phyloP scores from a whole-genome alignment of 768 basidiomycete species.

The Phylloporus rhodoxanthus region DNA sequence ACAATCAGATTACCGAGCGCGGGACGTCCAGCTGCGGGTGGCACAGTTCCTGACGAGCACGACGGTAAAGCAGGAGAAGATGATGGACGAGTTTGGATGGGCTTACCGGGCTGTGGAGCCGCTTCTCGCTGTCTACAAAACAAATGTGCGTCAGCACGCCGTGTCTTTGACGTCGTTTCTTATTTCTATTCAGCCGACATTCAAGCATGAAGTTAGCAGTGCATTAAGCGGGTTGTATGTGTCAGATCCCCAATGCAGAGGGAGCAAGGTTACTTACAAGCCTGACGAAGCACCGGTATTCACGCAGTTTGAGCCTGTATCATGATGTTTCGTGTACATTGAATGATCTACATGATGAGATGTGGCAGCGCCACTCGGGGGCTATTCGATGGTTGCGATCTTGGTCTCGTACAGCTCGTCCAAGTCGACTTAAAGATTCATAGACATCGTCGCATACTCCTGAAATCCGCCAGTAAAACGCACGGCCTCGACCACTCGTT shows the following conservation, averaged over 20 bases:
- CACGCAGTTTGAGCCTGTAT: conserved; percentile 19
- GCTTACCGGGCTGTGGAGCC: conserved; percentile 43
- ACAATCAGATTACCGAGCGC: conserved; percentile 27
- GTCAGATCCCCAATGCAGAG: conserved; percentile 19
- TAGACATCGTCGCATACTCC: conserved; percentile 13
- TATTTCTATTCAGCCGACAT: conserved; percentile 8
- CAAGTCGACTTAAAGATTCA: neutral
- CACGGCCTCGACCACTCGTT: conserved; percentile 66
- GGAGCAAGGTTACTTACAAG: neutral
- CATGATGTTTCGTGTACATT: conserved; percentile 1
- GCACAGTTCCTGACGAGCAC: conserved; percentile 40
- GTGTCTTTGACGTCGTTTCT: neutral
- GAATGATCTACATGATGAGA: conserved; percentile 1
- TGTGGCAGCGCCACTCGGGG: conserved; percentile 1
- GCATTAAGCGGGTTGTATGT: conserved; percentile 16
- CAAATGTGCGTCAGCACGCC: conserved; percentile 33
- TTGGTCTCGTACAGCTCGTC: conserved; percentile 2
- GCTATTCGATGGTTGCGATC: conserved; percentile 1
- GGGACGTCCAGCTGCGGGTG: conserved; percentile 44
- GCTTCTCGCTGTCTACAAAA: conserved; percentile 35
- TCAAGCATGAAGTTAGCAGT: conserved; percentile 19
- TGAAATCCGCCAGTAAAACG: conserved; percentile 44
- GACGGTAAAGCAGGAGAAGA: conserved; percentile 36
- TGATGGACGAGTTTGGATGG: conserved; percentile 48
- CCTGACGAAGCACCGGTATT: neutral